These are phyloP conservation scores for Parietaria judaica DNA, from an alignment of 306 rosid genomes.

Conservation along the genomic window DNA sequence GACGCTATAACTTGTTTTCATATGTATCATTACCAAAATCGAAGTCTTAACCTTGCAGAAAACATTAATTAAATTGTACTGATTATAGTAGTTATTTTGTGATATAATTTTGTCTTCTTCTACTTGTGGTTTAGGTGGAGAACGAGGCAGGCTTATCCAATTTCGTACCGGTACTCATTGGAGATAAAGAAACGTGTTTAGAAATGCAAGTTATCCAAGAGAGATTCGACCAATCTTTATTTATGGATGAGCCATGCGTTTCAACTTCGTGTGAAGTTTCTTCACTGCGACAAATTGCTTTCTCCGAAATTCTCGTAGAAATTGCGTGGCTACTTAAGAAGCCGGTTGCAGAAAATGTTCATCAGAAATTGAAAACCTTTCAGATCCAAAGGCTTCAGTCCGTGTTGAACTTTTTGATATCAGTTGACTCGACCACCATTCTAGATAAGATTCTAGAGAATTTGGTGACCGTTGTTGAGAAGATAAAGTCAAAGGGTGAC, in stretches of 20 bases:
- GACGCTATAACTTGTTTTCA: neutral
- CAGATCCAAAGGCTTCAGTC: slow-evolving; percentile 61
- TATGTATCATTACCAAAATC: too few species aligned
- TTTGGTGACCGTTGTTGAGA: slow-evolving; percentile 35
- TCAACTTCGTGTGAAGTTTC: slow-evolving; percentile 45
- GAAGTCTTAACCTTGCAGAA: too few species aligned
- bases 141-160: slow-evolving; percentile 92
- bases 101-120: neutral
- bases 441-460: slow-evolving; percentile 61
- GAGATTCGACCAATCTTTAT: slow-evolving; percentile 40
- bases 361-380: slow-evolving; percentile 39
- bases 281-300: slow-evolving; percentile 34
- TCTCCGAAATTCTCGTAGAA: slow-evolving; percentile 68
- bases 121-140: slow-evolving; percentile 61
- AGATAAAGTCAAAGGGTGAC: slow-evolving; percentile 24
- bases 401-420: slow-evolving; percentile 61
- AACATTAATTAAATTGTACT: too few species aligned
- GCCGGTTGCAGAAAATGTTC: slow-evolving; percentile 52
- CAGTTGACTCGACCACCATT: slow-evolving; percentile 51
- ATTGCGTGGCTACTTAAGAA: slow-evolving; percentile 84
- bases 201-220: slow-evolving; percentile 62
- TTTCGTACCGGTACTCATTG: slow-evolving; percentile 77
- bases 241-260: slow-evolving; percentile 27
- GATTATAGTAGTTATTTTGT: neutral
- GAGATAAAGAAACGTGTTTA: slow-evolving; percentile 65